Evolutionary conservation across 331 rosid genomes (phyloP).

Genomic region (Prunus yedoensis): DNA sequence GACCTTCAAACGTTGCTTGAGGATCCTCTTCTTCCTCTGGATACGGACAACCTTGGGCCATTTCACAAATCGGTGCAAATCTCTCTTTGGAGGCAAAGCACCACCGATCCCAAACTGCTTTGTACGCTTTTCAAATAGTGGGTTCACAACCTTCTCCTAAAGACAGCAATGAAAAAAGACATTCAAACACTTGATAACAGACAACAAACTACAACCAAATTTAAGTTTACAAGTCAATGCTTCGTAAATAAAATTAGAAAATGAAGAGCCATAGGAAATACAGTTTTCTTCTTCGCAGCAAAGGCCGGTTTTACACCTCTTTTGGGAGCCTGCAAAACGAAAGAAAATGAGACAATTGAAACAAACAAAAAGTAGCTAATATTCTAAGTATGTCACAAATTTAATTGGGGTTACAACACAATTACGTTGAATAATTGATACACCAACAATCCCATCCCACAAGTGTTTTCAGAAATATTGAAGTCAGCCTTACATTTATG

Average conservation of each 20-base stretch:
- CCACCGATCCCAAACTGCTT: slow-evolving; percentile 96
- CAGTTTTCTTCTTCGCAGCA: background rate
- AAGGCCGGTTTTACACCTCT: background rate
- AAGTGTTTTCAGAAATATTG: background rate
- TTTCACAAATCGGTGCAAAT: slow-evolving; percentile 68
- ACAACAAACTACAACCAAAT: background rate
- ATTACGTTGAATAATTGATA: background rate
- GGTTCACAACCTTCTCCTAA: slow-evolving; percentile 67
- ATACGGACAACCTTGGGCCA: slow-evolving; percentile 83
- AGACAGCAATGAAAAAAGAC: background rate
- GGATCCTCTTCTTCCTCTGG: slow-evolving; percentile 81
- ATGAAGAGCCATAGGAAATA: background rate
- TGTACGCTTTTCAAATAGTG: slow-evolving; percentile 81
- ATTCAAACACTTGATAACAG: background rate
- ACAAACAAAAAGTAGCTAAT: background rate
- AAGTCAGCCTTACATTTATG: background rate
- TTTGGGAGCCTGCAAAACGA: background rate
- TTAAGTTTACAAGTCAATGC: background rate
- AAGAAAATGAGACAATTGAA: background rate
- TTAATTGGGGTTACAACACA: background rate
- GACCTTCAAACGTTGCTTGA: slow-evolving; percentile 83
- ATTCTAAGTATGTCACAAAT: background rate
- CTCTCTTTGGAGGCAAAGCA: slow-evolving; percentile 91
- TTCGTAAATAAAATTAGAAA: too few species aligned
- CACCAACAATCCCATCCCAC: background rate